phyloP scores from a whole-genome alignment of 345 rosid species.

The Salix udensis region DNA sequence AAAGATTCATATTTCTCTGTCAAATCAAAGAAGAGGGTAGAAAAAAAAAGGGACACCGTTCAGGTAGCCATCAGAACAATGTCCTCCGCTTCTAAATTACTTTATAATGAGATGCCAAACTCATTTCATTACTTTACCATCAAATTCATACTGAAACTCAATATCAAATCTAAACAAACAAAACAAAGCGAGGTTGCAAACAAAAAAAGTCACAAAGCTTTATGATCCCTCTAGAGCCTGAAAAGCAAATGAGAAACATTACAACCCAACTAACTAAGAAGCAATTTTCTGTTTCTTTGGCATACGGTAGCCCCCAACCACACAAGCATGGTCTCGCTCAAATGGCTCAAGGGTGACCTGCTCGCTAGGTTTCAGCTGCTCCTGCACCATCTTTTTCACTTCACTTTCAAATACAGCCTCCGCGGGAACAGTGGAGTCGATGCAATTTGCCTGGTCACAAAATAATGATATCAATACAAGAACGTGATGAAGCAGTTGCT shows the following conservation, averaged over 20 bases:
- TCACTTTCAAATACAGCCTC: constrained; percentile 81
- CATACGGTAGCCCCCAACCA: constrained; percentile 79
- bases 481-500: neutral
- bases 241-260: neutral
- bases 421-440: constrained; percentile 83
- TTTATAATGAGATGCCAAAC: too few relatives aligned
- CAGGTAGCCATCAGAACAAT: too few relatives aligned
- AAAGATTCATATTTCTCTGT: too few relatives aligned
- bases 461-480: neutral
- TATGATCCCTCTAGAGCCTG: neutral
- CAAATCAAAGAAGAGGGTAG: too few relatives aligned
- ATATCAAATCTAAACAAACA: neutral
- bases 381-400: constrained; percentile 79
- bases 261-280: constrained; percentile 1
- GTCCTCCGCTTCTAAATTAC: too few relatives aligned
- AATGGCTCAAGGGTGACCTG: constrained; percentile 94
- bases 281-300: constrained; percentile 72
- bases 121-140: too few relatives aligned
- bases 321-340: constrained; percentile 97
- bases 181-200: neutral
- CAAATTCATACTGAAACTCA: too few relatives aligned
- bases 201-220: neutral
- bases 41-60: too few relatives aligned
- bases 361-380: constrained; percentile 81
- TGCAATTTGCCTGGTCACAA: constrained; percentile 70